Evolutionary conservation across 257 asterid species (phyloP).

Genomic region (Rhazya stricta): DNA sequence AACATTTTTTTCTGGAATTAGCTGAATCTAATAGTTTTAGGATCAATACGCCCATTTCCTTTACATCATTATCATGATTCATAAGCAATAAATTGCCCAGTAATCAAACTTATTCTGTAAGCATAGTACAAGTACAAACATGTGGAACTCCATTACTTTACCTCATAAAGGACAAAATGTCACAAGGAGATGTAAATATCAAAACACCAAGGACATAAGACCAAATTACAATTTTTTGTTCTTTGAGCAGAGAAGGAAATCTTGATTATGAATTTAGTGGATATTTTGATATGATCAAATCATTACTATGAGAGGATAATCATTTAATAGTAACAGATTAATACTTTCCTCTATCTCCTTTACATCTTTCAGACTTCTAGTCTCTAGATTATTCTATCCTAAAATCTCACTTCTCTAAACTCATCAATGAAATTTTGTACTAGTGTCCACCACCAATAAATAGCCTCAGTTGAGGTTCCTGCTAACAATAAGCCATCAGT

Average conservation of each 20-base stretch:
- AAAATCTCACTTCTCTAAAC: background rate
- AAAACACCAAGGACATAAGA: background rate
- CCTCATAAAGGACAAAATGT: background rate
- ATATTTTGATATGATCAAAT: background rate
- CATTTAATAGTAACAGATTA: background rate
- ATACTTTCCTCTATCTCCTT: background rate
- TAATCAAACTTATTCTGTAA: background rate
- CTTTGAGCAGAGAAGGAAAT: background rate
- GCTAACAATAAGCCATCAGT: background rate
- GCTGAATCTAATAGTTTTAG: background rate
- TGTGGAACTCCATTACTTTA: background rate
- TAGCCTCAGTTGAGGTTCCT: background rate
- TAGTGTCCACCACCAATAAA: background rate
- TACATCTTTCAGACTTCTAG: background rate
- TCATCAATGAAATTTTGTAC: background rate
- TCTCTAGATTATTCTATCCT: background rate
- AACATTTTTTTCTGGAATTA: background rate
- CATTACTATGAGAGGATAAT: background rate
- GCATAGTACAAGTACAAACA: background rate
- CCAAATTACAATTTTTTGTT: background rate
- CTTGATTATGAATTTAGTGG: background rate
- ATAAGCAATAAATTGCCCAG: background rate
- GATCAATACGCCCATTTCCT: background rate
- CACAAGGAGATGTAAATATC: background rate
- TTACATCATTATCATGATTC: background rate